Evolutionary conservation across 225 moss, liverwort and hornwort genomes (phyloP).

Genomic region (Polytrichum commune): DNA sequence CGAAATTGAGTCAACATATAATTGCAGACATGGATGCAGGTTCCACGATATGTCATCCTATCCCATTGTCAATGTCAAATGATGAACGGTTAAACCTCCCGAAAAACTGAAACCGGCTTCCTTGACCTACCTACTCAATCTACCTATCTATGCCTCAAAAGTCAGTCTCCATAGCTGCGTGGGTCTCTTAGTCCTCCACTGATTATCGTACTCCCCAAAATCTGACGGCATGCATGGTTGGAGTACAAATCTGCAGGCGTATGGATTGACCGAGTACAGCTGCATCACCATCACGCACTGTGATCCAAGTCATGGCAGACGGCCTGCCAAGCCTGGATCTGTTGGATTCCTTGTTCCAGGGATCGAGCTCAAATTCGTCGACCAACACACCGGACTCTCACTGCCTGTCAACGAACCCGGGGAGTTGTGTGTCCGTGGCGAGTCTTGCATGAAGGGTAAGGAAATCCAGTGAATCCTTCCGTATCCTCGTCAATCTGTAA

Average conservation of each 20-base stretch:
- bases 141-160: too few species aligned
- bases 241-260: constrained; percentile 40
- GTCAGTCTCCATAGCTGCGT: too few species aligned
- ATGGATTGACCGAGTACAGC: constrained; percentile 91
- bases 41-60: too few species aligned
- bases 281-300: constrained; percentile 77
- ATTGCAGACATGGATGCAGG: too few species aligned
- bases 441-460: constrained; percentile 71
- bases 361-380: constrained; percentile 65
- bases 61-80: too few species aligned
- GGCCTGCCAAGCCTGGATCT: constrained; percentile 66
- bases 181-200: background rate
- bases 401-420: constrained; percentile 53
- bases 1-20: too few species aligned
- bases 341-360: constrained; percentile 81
- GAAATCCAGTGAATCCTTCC: background rate
- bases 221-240: background rate
- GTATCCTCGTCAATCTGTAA: too few species aligned
- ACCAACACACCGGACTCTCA: constrained; percentile 35
- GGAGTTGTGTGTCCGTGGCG: constrained; percentile 68
- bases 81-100: too few species aligned
- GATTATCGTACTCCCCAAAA: background rate
- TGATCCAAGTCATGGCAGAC: constrained; percentile 21
- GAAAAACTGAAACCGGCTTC: too few species aligned
- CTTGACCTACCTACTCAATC: too few species aligned